These are phyloP conservation scores for Mycena amicta DNA, from an alignment of 768 basidiomycete genomes.

Conservation along the genomic window DNA sequence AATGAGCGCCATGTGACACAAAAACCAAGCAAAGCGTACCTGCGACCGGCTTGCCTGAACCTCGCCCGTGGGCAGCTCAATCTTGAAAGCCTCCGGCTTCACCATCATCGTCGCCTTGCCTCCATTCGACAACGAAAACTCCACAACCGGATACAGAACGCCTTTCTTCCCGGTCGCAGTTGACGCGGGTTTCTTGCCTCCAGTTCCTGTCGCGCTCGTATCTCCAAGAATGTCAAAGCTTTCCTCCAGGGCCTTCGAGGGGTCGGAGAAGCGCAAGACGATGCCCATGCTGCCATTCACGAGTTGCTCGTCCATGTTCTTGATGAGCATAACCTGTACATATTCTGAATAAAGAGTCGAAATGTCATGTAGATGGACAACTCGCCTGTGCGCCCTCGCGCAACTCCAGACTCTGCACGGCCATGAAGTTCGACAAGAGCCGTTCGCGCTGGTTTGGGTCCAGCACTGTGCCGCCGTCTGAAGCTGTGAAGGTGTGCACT, in stretches of 20 bases:
- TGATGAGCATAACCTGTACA: slow-evolving; percentile 86
- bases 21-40: slow-evolving; percentile 44
- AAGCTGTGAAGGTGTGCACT: slow-evolving; percentile 52
- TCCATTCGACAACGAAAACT: slow-evolving; percentile 68
- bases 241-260: slow-evolving; percentile 24
- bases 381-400: slow-evolving; percentile 76
- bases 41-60: slow-evolving; percentile 79
- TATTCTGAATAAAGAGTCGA: slow-evolving; percentile 29
- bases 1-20: slow-evolving; percentile 2
- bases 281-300: slow-evolving; percentile 96
- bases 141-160: slow-evolving; percentile 68
- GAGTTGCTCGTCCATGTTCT: slow-evolving; percentile 87
- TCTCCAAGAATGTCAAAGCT: slow-evolving; percentile 28
- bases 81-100: slow-evolving; percentile 78
- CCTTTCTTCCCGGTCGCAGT: slow-evolving; percentile 3
- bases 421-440: slow-evolving; percentile 90
- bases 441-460: slow-evolving; percentile 67
- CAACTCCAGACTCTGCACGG: slow-evolving; percentile 66
- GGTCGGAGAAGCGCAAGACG: slow-evolving; percentile 72
- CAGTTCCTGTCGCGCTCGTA: slow-evolving; percentile 22
- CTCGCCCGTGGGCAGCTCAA: slow-evolving; percentile 86
- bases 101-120: slow-evolving; percentile 58
- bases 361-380: neutral
- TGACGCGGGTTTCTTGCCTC: slow-evolving; percentile 26
- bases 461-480: slow-evolving; percentile 62